These are phyloP conservation scores for Emergomyces pasteurianus DNA, from an alignment of 2,329 filamentous ascomycete species.

Conservation along the genomic window DNA sequence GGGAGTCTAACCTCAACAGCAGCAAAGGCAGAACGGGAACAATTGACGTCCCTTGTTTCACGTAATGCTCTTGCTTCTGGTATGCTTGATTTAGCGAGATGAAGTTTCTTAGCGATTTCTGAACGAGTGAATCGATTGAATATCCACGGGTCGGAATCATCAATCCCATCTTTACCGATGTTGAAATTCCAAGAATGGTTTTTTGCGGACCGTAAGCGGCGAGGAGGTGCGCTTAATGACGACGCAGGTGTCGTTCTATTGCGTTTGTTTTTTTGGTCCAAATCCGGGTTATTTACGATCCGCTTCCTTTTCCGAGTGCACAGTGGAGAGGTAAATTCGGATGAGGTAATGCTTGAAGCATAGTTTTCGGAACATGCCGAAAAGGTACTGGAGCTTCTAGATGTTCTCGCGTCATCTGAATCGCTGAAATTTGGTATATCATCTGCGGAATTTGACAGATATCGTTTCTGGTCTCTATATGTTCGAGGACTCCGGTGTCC, in stretches of 20 bases:
- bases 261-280: background rate
- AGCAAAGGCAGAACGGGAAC: background rate
- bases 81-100: no score
- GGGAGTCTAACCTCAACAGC: background rate
- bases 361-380: background rate
- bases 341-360: conserved; percentile 3
- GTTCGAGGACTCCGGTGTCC: background rate
- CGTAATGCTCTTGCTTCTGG: background rate
- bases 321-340: background rate
- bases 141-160: background rate
- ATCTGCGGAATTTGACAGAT: background rate
- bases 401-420: background rate
- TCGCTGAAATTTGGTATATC: background rate
- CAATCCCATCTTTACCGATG: background rate
- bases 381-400: background rate
- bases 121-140: background rate
- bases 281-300: background rate
- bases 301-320: conserved; percentile 4
- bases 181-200: background rate
- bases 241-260: background rate
- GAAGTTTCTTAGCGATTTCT: background rate
- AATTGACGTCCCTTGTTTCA: background rate
- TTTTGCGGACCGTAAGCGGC: background rate
- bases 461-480: background rate
- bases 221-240: background rate